phyloP scores from a whole-genome alignment of 768 basidiomycete genomes.

The Scleroderma citrinum region DNA sequence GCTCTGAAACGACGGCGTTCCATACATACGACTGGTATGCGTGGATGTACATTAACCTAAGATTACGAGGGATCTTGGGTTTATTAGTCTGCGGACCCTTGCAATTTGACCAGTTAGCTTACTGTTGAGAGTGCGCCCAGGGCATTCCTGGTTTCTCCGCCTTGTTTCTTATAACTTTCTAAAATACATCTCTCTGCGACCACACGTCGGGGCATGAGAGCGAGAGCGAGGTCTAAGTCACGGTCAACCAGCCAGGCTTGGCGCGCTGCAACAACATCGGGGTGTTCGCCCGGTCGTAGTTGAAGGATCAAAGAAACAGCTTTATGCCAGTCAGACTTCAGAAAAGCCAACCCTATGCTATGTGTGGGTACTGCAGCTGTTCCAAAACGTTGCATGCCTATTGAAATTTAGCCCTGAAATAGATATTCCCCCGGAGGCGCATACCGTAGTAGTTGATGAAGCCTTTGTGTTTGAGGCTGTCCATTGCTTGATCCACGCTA shows the following conservation, averaged over 20 bases:
- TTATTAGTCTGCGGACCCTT: constrained; percentile 1
- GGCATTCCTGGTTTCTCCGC: constrained; percentile 72
- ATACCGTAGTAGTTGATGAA: constrained; percentile 98
- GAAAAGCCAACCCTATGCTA: constrained; percentile 83
- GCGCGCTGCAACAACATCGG: constrained; percentile 79
- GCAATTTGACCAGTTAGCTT: constrained; percentile 15
- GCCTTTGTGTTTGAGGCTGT: constrained; percentile 72
- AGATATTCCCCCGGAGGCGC: constrained; percentile 2
- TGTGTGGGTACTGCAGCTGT: constrained; percentile 96
- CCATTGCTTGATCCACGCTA: constrained; percentile 68
- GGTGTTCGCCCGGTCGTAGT: constrained; percentile 85
- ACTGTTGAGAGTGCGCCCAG: constrained; percentile 87
- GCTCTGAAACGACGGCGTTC: constrained; percentile 96
- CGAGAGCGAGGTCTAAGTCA: constrained; percentile 75
- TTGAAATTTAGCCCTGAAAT: constrained; percentile 4
- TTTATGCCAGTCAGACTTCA: constrained; percentile 85
- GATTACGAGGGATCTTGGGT: constrained; percentile 86
- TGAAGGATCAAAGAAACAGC: constrained; percentile 80
- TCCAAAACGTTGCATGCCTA: constrained; percentile 98
- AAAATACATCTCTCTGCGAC: constrained; percentile 91
- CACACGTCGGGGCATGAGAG: constrained; percentile 82
- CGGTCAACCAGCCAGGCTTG: constrained; percentile 84
- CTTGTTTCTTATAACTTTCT: constrained; percentile 82
- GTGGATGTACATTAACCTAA: constrained; percentile 96
- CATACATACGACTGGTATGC: constrained; percentile 98